Percentiles rank a stretch among this genome's conserved stretches.
Evolutionary conservation across 257 asterid genomes (phyloP).

Genomic region (Hygrophila difformis): DNA sequence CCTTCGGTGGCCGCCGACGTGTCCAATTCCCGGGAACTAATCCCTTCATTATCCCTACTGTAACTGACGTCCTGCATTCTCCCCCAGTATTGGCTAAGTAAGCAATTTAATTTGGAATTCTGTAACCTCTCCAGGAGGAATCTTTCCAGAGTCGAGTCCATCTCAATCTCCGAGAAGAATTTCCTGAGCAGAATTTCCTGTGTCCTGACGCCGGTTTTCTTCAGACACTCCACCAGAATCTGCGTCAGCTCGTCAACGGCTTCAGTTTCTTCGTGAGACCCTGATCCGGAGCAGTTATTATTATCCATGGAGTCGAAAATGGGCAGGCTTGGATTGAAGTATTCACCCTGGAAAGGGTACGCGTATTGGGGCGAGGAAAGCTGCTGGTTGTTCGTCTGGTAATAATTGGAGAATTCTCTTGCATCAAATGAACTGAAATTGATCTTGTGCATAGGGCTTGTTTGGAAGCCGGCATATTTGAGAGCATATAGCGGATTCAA

Average conservation of each 20-base stretch:
- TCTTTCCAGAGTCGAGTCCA: conserved; percentile 12
- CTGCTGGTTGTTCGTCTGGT: too few species aligned
- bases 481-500: too few species aligned
- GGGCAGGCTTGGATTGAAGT: too few species aligned
- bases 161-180: conserved; percentile 22
- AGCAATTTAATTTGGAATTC: conserved; percentile 12
- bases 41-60: background rate
- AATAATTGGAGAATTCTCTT: too few species aligned
- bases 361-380: too few species aligned
- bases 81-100: too few species aligned
- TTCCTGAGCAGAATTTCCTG: conserved; percentile 16
- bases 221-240: conserved; percentile 22
- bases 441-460: too few species aligned
- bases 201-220: conserved; percentile 8
- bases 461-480: too few species aligned
- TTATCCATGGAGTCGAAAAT: too few species aligned
- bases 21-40: background rate
- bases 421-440: too few species aligned
- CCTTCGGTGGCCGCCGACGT: conserved; percentile 4
- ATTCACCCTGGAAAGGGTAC: too few species aligned
- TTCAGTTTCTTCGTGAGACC: conserved; percentile 8
- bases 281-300: background rate
- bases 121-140: conserved; percentile 15
- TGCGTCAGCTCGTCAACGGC: conserved; percentile 16
- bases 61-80: too few species aligned